Conservation (phyloP, 768 basidiomycete species). For the Lyophyllum atratum region DNA sequence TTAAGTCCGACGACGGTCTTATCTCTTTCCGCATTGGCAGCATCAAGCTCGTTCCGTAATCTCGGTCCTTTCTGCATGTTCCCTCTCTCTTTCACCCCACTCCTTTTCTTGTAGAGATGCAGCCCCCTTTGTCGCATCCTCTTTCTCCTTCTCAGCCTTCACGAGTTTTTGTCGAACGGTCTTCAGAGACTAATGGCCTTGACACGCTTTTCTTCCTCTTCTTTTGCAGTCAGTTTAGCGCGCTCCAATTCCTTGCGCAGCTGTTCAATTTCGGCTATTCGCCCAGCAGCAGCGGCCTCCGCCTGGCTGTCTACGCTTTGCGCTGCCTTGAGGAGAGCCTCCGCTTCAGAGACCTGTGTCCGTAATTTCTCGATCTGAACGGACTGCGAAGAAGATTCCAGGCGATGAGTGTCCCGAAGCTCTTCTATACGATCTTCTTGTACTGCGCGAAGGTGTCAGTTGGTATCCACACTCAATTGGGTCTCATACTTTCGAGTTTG, state of each 20-base stretch:
- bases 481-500: conserved; percentile 69
- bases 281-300: conserved; percentile 51
- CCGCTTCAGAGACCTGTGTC: conserved; percentile 67
- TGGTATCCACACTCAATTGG: not conserved
- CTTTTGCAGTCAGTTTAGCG: conserved; percentile 66
- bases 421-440: conserved; percentile 87
- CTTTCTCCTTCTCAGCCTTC: conserved; percentile 92
- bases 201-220: conserved; percentile 96
- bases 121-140: conserved; percentile 70
- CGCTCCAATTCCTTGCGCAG: conserved; percentile 67
- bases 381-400: conserved; percentile 79
- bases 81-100: conserved; percentile 54
- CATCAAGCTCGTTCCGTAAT: conserved; percentile 67
- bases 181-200: conserved; percentile 94
- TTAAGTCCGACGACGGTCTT: conserved; percentile 59
- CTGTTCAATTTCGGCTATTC: conserved; percentile 54
- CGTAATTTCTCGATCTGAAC: conserved; percentile 73
- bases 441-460: conserved; percentile 41
- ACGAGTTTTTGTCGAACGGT: conserved; percentile 97
- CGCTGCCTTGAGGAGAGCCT: conserved; percentile 65
- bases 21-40: conserved; percentile 62
- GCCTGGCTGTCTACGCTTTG: conserved; percentile 48
- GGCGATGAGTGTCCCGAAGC: conserved; percentile 77
- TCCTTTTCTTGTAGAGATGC: conserved; percentile 53
- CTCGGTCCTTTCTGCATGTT: conserved; percentile 52